Conservation (phyloP, 352 stramenopile genomes). For the Globisporangium mamillatum region DNA sequence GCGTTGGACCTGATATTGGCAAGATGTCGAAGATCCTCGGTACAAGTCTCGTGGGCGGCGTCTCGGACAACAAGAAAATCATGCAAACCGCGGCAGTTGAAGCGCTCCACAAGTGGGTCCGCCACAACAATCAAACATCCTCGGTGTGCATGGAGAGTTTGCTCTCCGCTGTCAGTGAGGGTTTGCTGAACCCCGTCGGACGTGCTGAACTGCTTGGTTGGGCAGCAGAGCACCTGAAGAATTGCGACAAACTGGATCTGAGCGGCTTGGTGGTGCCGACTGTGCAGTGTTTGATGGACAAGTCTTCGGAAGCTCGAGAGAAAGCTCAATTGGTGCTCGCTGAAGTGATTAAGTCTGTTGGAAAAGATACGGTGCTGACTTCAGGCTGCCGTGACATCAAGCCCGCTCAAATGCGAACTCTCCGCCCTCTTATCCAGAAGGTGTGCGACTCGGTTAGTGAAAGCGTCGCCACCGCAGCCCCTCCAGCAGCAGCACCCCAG, state of each 20-base stretch:
- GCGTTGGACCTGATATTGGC: conserved; percentile 66
- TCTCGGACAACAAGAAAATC: conserved; percentile 87
- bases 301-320: conserved; percentile 77
- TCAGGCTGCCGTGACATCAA: conserved; percentile 80
- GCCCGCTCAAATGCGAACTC: conserved; percentile 78
- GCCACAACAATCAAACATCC: conserved; percentile 68
- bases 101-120: conserved; percentile 81
- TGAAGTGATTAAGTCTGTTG: conserved; percentile 82
- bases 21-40: conserved; percentile 85
- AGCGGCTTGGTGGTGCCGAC: conserved; percentile 60
- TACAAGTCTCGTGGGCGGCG: conserved; percentile 58
- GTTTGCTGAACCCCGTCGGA: conserved; percentile 72
- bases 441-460: conserved; percentile 45
- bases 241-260: conserved; percentile 68
- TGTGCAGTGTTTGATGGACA: conserved; percentile 82
- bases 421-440: conserved; percentile 85
- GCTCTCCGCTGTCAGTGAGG: conserved; percentile 62
- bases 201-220: conserved; percentile 74
- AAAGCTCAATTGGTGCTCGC: conserved; percentile 75
- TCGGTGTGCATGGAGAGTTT: conserved; percentile 68
- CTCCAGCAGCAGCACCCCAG: conserved; percentile 12
- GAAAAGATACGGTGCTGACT: conserved; percentile 67
- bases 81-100: conserved; percentile 81
- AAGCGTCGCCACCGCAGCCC: conserved; percentile 11
- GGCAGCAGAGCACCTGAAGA: conserved; percentile 63